Evolutionary conservation across 208 protist species (phyloP), one percentile per base, ranked within the genome.

Genomic region (Porcisia hertigi): DNA sequence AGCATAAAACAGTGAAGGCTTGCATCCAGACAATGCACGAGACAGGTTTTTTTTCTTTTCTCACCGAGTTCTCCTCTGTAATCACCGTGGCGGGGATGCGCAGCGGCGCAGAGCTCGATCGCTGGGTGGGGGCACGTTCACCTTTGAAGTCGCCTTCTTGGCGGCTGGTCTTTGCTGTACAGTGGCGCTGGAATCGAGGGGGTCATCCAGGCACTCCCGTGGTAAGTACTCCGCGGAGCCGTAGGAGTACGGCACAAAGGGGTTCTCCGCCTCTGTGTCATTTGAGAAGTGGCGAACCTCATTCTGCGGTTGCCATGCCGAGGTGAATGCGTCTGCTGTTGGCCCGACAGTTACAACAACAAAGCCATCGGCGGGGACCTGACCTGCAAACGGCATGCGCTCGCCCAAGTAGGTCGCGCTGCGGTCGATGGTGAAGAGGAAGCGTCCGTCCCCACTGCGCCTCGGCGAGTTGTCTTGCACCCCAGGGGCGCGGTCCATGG

Each of bases 401-500:
- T 80, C 69, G 0, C 76, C 76, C 11, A 60, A 60, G 66, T 18
- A 67, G 52, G 45, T 76, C 1, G 30, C 54, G 14, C 54, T 67
- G 9, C 65, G 69, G 60, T 82, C 78, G 1, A 82, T 49, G 2
- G 73, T 74, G 59, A 82, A 78, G 53, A 82, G 78, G 39, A 78
- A 73, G 1, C 67, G 72, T 18, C 67, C 76, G 55, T 36, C 73
- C 20, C n/a, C 12, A 54, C 8, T 14, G 62, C 34, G 16, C 63
- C 25, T 16, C 43, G 52, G 63, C 34, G 16, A 9, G 16, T 53
- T 54, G 5, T 14, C 64, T 25, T 64, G 62, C 3, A 23, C 39
- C 16, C n/a, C 14, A 6, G 62, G 20, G 0, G 62, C n/a, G 62
- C 20, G 34, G 62, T 5, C 39, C n/a, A 47, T 20, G 11, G 9